Evolutionary conservation across 164 flowering plant genomes (phyloP), one percentile per base, ranked within the genome.

Genomic region (Malania oleifera): DNA sequence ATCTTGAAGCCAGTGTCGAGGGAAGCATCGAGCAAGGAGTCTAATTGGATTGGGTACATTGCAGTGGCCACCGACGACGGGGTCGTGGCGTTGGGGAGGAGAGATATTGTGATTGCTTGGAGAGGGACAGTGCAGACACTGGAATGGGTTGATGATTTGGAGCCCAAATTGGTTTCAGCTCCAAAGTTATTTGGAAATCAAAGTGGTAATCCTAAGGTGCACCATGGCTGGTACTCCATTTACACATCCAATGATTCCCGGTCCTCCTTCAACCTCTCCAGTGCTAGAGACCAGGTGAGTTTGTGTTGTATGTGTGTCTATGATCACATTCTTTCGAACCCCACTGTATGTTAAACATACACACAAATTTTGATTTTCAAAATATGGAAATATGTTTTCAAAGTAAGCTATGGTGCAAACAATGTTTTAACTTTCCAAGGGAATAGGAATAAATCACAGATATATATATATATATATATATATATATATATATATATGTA

Each of bases 11-110:
- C 83, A 1, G 22, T 66, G 38, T 70, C 80, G 22, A 66, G 70
- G 61, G 80, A 77, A 40, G 69, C 80, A 0, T 77, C 80, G 80
- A 53, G 67, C 17, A 61, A 49, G 54, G 82, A 77, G 54, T 73
- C 77, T 7, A 82, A 82, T 11, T 75, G 66, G 62, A 65, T 71
- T 18, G 79, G 75, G n/a, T 70, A 45, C 23, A 66, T 84, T 7
- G 89, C 86, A 1, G 89, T 81, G 59, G 81, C 81, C 8, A 79
- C 79, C 0, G 86, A 84, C 48, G 78, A 82, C 40, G 80, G 83
- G 22, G 66, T 64, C 63, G 55, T 20, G 17, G 41, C 18, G 27
- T 35, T 76, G 19, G 80, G 80, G 24, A 59, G 80, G 59, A 67
- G 80, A 40, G 80, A 73, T 17, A 65, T 76, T 39, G 54, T 76